A percentile compares a stretch with the other conserved stretches of the same genome.
Conservation (phyloP, 495 filamentous ascomycete species). For the Aspergillus homomorphus region DNA sequence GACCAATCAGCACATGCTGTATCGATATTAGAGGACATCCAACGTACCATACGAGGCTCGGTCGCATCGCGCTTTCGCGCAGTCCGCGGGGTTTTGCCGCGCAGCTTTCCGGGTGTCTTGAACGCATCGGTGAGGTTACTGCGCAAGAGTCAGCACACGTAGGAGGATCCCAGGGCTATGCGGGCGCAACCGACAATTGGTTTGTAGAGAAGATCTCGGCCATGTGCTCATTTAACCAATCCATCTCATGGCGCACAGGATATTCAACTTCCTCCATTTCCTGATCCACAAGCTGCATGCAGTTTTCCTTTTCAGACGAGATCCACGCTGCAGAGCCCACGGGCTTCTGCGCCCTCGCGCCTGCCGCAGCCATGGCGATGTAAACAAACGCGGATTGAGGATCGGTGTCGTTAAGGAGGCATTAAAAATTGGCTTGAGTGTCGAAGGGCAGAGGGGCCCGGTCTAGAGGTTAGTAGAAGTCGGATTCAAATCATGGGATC, state of each 20-base stretch:
- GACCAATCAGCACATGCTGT: constrained; percentile 6
- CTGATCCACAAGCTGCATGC: constrained; percentile 58
- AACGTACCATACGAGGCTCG: constrained; percentile 66
- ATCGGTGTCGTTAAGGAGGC: constrained; percentile 2
- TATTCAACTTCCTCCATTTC: constrained; percentile 89
- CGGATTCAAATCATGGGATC: constrained; percentile 13
- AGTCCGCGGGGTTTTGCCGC: constrained; percentile 90
- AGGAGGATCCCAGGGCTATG: constrained; percentile 1
- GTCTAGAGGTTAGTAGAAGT: constrained; percentile 2
- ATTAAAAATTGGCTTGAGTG: background rate
- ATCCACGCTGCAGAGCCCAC: constrained; percentile 70
- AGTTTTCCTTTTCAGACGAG: constrained; percentile 60
- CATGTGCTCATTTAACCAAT: constrained; percentile 98
- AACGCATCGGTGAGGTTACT: constrained; percentile 89
- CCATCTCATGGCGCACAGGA: constrained; percentile 83
- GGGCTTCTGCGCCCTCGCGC: constrained; percentile 48
- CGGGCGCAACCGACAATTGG: constrained; percentile 62
- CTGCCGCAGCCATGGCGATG: constrained; percentile 46
- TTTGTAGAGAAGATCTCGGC: constrained; percentile 83
- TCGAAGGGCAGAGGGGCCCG: constrained; percentile 8
- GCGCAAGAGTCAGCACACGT: constrained; percentile 34
- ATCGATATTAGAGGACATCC: background rate
- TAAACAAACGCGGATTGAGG: constrained; percentile 36
- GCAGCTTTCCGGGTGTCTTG: constrained; percentile 92
- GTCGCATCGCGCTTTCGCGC: constrained; percentile 62